Evolutionary conservation across 2,329 filamentous ascomycete species (phyloP).

Genomic region (Xylaria sp.): DNA sequence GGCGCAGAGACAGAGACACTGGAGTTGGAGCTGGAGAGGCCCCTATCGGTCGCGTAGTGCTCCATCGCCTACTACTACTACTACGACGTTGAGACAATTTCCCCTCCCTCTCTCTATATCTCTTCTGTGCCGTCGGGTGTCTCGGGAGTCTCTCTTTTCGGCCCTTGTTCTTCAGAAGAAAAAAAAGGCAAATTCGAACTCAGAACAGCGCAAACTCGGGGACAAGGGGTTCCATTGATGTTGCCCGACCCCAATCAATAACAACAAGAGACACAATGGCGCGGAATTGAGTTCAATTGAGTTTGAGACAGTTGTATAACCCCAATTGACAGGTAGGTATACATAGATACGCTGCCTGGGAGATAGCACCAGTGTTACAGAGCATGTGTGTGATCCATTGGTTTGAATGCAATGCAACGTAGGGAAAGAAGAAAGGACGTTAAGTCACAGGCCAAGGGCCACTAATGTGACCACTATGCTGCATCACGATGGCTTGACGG

Average conservation of each 20-base stretch:
- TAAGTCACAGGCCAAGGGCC: background rate
- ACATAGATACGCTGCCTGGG: background rate
- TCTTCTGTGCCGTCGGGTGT: background rate
- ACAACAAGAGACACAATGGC: background rate
- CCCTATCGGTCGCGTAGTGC: slow-evolving; percentile 25
- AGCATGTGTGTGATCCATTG: background rate
- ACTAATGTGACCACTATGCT: background rate
- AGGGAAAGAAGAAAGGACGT: background rate
- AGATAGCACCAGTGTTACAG: background rate
- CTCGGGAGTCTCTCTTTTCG: slow-evolving; percentile 5
- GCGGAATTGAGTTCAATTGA: background rate
- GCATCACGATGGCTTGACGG: too few relatives aligned
- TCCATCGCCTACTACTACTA: background rate
- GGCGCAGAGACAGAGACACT: background rate
- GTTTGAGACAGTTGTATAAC: slow-evolving; percentile 1
- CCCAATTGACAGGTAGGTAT: background rate
- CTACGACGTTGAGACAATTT: slow-evolving; percentile 1
- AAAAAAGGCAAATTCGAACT: background rate
- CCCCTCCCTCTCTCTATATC: background rate
- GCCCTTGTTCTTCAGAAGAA: background rate
- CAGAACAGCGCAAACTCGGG: background rate
- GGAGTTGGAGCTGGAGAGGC: slow-evolving; percentile 11
- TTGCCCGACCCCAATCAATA: background rate
- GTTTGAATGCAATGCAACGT: slow-evolving; percentile 10
- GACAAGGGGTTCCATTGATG: background rate